Base-by-base conservation (phyloP, 352 stramenopile genomes). In the Pythium scleroteichum region DNA sequence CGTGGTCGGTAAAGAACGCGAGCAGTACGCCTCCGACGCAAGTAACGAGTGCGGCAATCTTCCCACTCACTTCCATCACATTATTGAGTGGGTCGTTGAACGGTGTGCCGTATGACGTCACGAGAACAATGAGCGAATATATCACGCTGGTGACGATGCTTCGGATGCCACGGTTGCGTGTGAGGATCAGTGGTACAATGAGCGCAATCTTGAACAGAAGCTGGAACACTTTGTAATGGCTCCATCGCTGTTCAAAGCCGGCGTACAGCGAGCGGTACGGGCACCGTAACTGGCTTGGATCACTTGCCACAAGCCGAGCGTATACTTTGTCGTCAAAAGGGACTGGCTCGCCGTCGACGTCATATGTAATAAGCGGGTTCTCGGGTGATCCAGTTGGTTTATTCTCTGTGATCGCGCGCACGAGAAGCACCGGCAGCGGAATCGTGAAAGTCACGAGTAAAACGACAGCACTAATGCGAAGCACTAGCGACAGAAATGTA, bases 191-290 rank as follows among this genome's bases (percentile, higher is more conserved):
- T 6, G 70, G 72, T 24, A 79, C 23, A 7, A 68, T 69, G 23
- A 84, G 60, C n/a, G 56, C 59, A 16, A 81, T 56, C 49, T 84
- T 87, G 17, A 79, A 69, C 4, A 75, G 23, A n/a, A 86, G 55
- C 49, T 79, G 66, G 1, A 78, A 62, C 0, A 84, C 68, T 54
- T 82, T 82, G 60, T 84, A 87, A 59, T 75, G 69, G n/a, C 64
- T 69, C 77, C 74, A 84, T 7, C 62, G 58, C 42, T 66, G 67
- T 53, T 87, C 75, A 39, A 82, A 82, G 20, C 77, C 70, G 7
- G 59, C 63, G 59, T 87, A 87, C 17, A 87, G 68, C 40, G 74
- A 82, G 0, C 67, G 66, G 51, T 82, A 87, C 0, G 77, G 77
- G 35, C 70, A 82, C 7, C 57, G 55, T n/a, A 80, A 53, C 44